Evolutionary conservation across 108 stramenopile species (phyloP).

Genomic region (Fragilariopsis cylindrus): DNA sequence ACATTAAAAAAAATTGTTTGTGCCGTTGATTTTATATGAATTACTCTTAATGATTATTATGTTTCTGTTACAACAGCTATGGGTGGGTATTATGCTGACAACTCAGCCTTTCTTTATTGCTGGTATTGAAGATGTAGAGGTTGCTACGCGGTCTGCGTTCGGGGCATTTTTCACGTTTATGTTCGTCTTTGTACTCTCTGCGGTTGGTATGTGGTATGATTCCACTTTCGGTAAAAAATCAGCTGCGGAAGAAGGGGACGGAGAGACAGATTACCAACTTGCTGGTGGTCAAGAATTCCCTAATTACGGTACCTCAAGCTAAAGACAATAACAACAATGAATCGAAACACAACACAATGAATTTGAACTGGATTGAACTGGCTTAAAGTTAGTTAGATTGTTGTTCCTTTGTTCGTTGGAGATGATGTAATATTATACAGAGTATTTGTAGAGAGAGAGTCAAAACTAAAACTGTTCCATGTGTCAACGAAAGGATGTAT

Average conservation of each 20-base stretch:
- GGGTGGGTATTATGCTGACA: constrained; percentile 48
- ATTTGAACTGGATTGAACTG: no score
- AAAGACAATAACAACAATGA: constrained; percentile 3
- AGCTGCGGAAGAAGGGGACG: constrained; percentile 15
- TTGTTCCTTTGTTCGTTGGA: no score
- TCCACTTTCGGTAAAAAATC: constrained; percentile 30
- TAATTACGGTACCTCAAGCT: constrained; percentile 49
- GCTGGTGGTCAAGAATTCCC: constrained; percentile 36
- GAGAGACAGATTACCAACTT: constrained; percentile 48
- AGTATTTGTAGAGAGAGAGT: no score
- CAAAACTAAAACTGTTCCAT: no score
- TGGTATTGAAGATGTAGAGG: constrained; percentile 73
- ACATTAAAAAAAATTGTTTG: no score
- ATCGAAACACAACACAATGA: not conserved
- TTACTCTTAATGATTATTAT: not conserved
- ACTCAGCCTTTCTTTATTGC: constrained; percentile 79
- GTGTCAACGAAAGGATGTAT: no score
- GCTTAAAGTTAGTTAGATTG: no score
- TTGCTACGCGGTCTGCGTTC: constrained; percentile 70
- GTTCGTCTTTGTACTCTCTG: constrained; percentile 26
- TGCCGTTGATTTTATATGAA: no score
- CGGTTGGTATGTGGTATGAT: constrained; percentile 55
- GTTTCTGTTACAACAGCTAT: constrained; percentile 9
- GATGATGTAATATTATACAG: no score
- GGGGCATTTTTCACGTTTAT: constrained; percentile 85